phyloP scores from a whole-genome alignment of 768 basidiomycete genomes.

The Cystobasidium ongulense region DNA sequence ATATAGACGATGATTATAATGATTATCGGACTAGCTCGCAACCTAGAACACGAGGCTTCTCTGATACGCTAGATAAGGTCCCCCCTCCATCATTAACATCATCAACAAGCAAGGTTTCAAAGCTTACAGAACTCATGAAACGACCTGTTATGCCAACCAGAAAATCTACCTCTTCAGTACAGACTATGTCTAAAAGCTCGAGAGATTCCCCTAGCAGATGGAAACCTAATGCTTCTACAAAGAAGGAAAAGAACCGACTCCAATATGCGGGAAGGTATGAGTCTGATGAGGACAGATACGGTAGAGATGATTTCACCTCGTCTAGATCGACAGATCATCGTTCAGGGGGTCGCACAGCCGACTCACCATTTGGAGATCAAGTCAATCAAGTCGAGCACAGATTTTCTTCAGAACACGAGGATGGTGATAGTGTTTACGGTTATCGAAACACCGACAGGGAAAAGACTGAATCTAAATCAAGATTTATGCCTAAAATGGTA shows the following conservation, averaged over 20 bases:
- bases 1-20: slow-evolving; percentile 5
- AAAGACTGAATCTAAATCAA: background rate
- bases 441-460: background rate
- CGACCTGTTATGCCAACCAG: slow-evolving; percentile 15
- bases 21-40: background rate
- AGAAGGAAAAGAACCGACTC: background rate
- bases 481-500: background rate
- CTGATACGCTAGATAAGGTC: background rate
- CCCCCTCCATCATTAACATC: background rate
- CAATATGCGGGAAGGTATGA: background rate
- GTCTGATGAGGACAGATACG: background rate
- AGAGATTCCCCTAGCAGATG: background rate
- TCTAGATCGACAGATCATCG: background rate
- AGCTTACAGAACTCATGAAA: slow-evolving; percentile 24
- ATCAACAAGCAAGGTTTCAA: background rate
- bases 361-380: slow-evolving; percentile 3
- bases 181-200: background rate
- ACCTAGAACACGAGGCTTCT: background rate
- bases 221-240: background rate
- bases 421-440: background rate
- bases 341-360: background rate
- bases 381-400: slow-evolving; percentile 8
- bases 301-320: background rate
- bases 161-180: slow-evolving; percentile 16
- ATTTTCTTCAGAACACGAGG: background rate